Evolutionary conservation across 768 basidiomycete genomes (phyloP).

Genomic region (Suillus cothurnatus): DNA sequence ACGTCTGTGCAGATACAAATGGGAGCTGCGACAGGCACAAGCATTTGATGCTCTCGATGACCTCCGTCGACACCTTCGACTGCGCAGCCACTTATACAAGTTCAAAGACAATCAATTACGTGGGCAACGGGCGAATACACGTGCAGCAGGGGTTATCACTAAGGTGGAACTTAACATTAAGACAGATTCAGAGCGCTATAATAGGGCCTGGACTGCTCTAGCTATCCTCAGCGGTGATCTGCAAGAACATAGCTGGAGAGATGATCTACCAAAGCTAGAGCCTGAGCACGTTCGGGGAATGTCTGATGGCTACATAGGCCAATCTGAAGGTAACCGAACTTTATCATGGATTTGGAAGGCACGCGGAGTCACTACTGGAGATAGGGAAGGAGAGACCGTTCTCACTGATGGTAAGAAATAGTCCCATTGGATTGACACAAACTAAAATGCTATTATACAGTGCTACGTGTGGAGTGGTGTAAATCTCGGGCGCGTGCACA

Average conservation of each 20-base stretch:
- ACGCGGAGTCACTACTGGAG: neutral
- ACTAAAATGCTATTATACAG: neutral
- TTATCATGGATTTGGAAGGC: neutral
- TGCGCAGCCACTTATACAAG: slow-evolving; percentile 12
- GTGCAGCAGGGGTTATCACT: slow-evolving; percentile 6
- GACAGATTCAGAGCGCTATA: slow-evolving; percentile 8
- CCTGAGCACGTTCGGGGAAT: slow-evolving; percentile 2
- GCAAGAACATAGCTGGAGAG: neutral
- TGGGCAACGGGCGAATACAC: slow-evolving; percentile 15
- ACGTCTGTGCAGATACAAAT: slow-evolving; percentile 1
- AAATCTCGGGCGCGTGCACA: slow-evolving; percentile 7
- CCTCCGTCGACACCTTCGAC: slow-evolving; percentile 11
- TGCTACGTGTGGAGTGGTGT: slow-evolving; percentile 11
- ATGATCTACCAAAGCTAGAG: neutral
- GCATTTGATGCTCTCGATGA: slow-evolving; percentile 17
- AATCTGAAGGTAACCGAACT: slow-evolving; percentile 10
- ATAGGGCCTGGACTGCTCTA: slow-evolving; percentile 11
- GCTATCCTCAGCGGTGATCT: neutral
- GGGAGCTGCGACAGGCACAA: slow-evolving; percentile 15
- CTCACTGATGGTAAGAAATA: neutral
- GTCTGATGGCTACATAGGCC: neutral
- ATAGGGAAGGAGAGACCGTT: neutral
- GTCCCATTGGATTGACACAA: neutral
- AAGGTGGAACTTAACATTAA: slow-evolving; percentile 14
- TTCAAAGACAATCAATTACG: slow-evolving; percentile 18